Conservation (phyloP, 768 basidiomycete genomes). For the Lentinula edodes region DNA sequence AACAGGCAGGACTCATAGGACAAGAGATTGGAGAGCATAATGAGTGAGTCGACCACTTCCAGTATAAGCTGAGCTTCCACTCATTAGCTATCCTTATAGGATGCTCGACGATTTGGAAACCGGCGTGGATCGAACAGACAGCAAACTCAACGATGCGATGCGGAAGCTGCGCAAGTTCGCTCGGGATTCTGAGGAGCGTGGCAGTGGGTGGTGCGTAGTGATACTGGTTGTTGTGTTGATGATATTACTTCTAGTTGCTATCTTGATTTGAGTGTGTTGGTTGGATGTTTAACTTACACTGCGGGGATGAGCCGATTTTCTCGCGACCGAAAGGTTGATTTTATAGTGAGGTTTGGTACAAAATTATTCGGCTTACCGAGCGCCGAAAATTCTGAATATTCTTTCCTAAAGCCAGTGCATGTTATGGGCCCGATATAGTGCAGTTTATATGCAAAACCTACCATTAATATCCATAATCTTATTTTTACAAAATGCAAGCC, state of each 20-base stretch:
- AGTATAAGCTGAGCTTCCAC: background rate
- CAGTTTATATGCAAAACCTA: no score
- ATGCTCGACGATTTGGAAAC: slow-evolving; percentile 74
- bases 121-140: slow-evolving; percentile 67
- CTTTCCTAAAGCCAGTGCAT: no score
- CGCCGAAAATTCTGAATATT: no score
- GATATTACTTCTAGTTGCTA: slow-evolving; percentile 72
- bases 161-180: slow-evolving; percentile 73
- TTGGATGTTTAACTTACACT: no score
- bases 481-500: no score
- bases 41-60: slow-evolving; percentile 46
- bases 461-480: no score
- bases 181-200: slow-evolving; percentile 83
- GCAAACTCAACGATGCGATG: slow-evolving; percentile 61
- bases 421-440: no score
- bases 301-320: no score
- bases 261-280: slow-evolving; percentile 46
- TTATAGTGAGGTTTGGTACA: no score
- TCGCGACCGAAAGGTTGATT: no score
- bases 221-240: slow-evolving; percentile 78
- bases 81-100: slow-evolving; percentile 33
- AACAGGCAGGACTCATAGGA: slow-evolving; percentile 94
- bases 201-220: slow-evolving; percentile 86
- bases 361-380: no score
- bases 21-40: slow-evolving; percentile 89